Conservation (phyloP, 2,329 filamentous ascomycete species). For the Epicoccum sorghinum region DNA sequence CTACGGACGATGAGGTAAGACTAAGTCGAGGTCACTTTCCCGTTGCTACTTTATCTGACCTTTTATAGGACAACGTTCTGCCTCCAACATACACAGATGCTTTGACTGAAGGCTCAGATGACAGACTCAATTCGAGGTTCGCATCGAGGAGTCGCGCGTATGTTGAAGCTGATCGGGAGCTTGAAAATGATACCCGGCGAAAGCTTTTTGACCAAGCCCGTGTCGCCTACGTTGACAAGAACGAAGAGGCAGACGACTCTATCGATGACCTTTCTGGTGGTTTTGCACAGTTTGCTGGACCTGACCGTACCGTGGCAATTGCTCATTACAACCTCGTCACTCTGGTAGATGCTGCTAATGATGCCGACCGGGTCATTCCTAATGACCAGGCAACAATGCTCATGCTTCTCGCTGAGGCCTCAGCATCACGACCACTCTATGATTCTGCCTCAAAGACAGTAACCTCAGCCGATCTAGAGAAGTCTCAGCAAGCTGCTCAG, state of each 20-base stretch:
- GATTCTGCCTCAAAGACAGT: not conserved
- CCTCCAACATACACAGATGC: conserved; percentile 41
- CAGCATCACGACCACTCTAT: conserved; percentile 26
- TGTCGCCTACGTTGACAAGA: conserved; percentile 30
- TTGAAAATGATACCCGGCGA: conserved; percentile 37
- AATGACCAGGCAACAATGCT: conserved; percentile 52
- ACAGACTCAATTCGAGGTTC: conserved; percentile 42
- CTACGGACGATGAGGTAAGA: conserved; percentile 51
- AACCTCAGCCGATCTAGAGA: not conserved
- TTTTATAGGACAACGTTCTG: conserved; percentile 40
- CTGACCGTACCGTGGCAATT: conserved; percentile 49
- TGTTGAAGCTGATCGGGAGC: conserved; percentile 47
- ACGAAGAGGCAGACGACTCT: conserved; percentile 43
- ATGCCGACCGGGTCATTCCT: conserved; percentile 42
- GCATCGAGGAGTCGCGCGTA: conserved; percentile 51
- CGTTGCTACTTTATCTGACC: conserved; percentile 2
- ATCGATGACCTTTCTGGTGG: conserved; percentile 34
- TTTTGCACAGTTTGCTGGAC: conserved; percentile 52
- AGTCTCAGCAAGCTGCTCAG: conserved; percentile 11
- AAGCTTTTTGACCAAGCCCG: conserved; percentile 31
- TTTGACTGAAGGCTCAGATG: conserved; percentile 28
- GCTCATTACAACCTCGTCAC: conserved; percentile 46
- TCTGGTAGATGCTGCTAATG: conserved; percentile 41
- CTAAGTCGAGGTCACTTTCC: not conserved
- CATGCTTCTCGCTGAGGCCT: conserved; percentile 46